Evolutionary conservation across 257 asterid genomes (phyloP).

Genomic region (Nicotiana sylvestris): DNA sequence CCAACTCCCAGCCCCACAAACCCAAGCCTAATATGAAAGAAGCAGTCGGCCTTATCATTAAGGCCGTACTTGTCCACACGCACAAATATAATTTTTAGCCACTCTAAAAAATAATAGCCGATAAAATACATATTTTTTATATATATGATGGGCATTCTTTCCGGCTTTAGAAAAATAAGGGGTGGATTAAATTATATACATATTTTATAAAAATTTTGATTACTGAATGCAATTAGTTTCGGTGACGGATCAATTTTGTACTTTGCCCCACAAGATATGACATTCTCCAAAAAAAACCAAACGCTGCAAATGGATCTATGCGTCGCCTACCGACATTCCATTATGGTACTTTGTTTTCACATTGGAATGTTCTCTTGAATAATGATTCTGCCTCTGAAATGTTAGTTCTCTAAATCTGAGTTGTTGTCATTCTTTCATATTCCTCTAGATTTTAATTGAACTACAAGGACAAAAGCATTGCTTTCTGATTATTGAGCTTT

Average conservation of each 20-base stretch:
- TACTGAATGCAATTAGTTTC: no score
- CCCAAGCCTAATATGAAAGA: background rate
- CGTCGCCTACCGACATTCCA: constrained; percentile 10
- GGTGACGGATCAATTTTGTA: no score
- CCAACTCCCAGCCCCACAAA: constrained; percentile 1
- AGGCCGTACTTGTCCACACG: background rate
- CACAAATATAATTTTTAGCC: no score
- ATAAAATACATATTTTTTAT: no score
- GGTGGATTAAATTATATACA: no score
- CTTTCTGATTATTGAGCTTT: constrained; percentile 1
- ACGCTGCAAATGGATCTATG: background rate
- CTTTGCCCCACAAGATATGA: background rate
- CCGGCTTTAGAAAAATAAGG: no score
- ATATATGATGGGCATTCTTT: no score
- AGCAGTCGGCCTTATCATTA: background rate
- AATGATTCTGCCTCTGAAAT: background rate
- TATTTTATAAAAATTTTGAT: no score
- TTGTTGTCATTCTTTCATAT: background rate
- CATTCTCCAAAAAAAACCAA: background rate
- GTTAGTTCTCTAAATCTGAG: background rate
- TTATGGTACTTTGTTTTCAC: constrained; percentile 5
- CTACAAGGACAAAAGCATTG: background rate
- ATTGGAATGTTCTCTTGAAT: background rate
- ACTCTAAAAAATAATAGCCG: no score
- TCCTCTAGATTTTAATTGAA: background rate